phyloP scores from a whole-genome alignment of 2,329 filamentous ascomycete species.

The Leptographium lundbergii region DNA sequence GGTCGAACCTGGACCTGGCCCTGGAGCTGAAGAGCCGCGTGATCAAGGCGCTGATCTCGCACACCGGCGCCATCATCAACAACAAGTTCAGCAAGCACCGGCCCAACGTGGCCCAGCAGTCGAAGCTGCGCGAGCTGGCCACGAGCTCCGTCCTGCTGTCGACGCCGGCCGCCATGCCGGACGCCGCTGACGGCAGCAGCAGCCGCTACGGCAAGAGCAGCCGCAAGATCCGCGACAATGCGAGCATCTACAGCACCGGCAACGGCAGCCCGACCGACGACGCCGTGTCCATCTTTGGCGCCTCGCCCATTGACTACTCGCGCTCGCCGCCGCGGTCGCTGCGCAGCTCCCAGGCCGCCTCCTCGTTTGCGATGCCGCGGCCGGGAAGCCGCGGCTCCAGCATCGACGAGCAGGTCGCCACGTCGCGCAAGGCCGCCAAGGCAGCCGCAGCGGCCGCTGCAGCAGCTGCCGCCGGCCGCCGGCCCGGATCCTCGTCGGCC shows the following conservation, averaged over 20 bases:
- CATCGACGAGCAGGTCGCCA: constrained; percentile 13
- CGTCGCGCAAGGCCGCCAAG: not conserved
- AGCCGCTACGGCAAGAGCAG: not conserved
- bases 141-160: constrained; percentile 56
- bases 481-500: not conserved
- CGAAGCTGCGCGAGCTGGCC: constrained; percentile 70
- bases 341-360: constrained; percentile 33
- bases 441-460: not conserved
- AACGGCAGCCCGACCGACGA: constrained; percentile 38
- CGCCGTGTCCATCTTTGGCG: constrained; percentile 40
- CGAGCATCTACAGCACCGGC: not conserved
- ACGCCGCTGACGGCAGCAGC: constrained; percentile 31
- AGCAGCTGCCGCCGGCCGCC: not conserved
- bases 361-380: constrained; percentile 16
- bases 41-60: constrained; percentile 84
- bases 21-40: constrained; percentile 89
- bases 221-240: constrained; percentile 23
- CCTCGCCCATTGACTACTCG: constrained; percentile 44
- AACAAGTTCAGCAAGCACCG: constrained; percentile 93
- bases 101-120: constrained; percentile 67
- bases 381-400: constrained; percentile 41
- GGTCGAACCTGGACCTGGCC: constrained; percentile 93
- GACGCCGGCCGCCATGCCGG: constrained; percentile 24
- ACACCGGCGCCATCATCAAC: constrained; percentile 89
- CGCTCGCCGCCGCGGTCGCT: constrained; percentile 44